Base-by-base conservation (phyloP, 2,329 filamentous ascomycete species). In the Claviceps arundinis region DNA sequence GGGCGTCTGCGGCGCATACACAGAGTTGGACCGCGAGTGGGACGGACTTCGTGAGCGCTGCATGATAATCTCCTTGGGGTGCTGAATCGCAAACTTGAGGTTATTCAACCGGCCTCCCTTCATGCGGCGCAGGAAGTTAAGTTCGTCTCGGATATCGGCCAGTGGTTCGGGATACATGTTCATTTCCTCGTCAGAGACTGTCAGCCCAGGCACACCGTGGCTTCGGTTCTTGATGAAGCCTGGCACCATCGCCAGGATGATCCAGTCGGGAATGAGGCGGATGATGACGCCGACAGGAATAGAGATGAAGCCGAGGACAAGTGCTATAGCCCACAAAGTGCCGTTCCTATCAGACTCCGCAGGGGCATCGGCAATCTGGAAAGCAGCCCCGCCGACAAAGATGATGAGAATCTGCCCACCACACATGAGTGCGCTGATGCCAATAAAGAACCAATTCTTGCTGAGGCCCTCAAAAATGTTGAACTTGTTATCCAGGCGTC, bases 391-490 rank as follows among this genome's bases (percentile, higher is more conserved):
- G 57, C 91, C 91, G 49, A 95, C 80, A 61, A 87, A 93, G 61
- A 96, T 79, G 64, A 97, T 97, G 68, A 96, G 77, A 26, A 93
- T 73, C 65, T 97, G 91, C 22, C 87, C 89, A 57, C 82, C 90
- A 58, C 91, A 81, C 85, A 97, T 96, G 65, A 95, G 76, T 55
- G 76, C 63, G 70, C 89, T 89, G 68, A 97, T 96, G 41, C 70
- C 78, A 40, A 94, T 78, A 72, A 97, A 97, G 75, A 94, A 95
- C 70, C 77, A 85, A 67, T 97, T 97, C 64, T 80, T 80, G 26
- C 77, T 77, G 54, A 97, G 78, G 51, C 89, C 89, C 64, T 96
- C 91, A 55, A 97, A 91, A 56, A 97, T 89, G 69, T 97, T 97
- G 75, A 95, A 90, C 52, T 82, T 80, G 69, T 97, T 97, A 67